phyloP scores from a whole-genome alignment of 176 grass and related monocot genomes.

The Hordeum marinum region DNA sequence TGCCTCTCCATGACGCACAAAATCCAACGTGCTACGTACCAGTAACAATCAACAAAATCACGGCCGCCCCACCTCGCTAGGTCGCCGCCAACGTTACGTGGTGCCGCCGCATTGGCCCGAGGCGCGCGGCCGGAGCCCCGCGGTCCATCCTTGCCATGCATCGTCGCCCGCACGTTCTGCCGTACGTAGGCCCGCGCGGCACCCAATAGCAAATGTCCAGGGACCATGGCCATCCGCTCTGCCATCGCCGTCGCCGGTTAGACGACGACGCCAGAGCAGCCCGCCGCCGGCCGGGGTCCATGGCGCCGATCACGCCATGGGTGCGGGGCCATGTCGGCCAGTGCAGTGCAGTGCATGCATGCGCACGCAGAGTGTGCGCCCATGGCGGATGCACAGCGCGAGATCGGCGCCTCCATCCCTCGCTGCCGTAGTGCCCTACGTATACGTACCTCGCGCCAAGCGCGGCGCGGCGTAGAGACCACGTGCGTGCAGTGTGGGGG shows the following conservation, averaged over 20 bases:
- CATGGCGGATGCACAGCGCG: background rate
- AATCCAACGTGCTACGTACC: background rate
- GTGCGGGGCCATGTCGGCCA: background rate
- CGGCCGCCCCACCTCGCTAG: background rate
- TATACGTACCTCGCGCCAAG: background rate
- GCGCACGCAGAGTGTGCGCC: background rate
- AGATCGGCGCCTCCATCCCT: conserved; percentile 27
- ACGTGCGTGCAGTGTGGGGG: background rate
- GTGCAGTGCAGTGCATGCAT: background rate
- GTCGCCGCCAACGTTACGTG: background rate
- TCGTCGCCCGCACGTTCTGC: background rate
- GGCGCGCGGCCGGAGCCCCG: no score
- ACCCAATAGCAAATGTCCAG: background rate
- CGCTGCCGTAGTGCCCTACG: conserved; percentile 21
- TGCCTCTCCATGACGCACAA: background rate
- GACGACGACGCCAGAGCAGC: background rate
- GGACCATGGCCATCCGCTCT: background rate
- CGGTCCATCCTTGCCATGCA: background rate
- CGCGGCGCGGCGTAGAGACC: background rate
- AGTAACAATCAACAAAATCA: background rate
- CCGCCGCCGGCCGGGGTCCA: conserved; percentile 1
- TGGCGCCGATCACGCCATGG: background rate
- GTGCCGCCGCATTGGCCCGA: background rate
- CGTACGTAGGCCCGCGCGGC: background rate
- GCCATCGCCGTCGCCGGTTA: background rate